Base-by-base conservation (phyloP, 1,284 basidiomycete genomes). In the Hemileia vastatrix region DNA sequence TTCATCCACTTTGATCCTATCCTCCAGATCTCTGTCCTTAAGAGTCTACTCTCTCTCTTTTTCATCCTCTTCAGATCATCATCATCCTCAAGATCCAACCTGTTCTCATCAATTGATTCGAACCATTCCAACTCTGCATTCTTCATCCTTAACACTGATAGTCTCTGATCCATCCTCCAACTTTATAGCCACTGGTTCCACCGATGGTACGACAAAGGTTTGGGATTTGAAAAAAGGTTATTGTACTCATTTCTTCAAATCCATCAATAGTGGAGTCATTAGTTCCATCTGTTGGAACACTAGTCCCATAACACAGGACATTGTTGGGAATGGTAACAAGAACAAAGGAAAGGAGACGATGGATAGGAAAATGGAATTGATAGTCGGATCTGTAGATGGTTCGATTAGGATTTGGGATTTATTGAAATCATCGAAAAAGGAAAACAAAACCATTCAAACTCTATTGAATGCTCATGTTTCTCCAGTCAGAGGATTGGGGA, bases 211-310 rank as follows among this genome's bases (percentile, higher is more conserved):
- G 19, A 94, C 95, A 61, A 97, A 97, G 80, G 88, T 99, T 6
- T 98, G 92, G 91, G 88, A 97, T 75, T 83, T 94, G 51, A 78
- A 81, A 2, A 84, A 85, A 19, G 94, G 91, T 8, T 94, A 86
- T 75, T 84, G 89, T 45, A 99, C 95, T 0, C 95, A 99, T 76
- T 82, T 92, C 11, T 93, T 96, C 80, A 88, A 88, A 72, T n/a
- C n/a, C n/a, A n/a, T n/a, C n/a, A 93, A 94, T 8, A 94, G 97
- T 72, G 95, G 93, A 6, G 94, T 94, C 15, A 88, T 96, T 56
- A 87, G 96, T 70, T 90, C 88, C n/a, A n/a, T n/a, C n/a, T n/a
- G n/a, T n/a, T n/a, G n/a, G n/a, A n/a, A n/a, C n/a, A n/a, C n/a
- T n/a, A n/a, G n/a, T n/a, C n/a, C n/a, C n/a, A n/a, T n/a, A n/a